Percentiles rank a stretch among this genome's conserved stretches.
Conservation (phyloP, 352 stramenopile species). For the Pythium myriotylum region DNA sequence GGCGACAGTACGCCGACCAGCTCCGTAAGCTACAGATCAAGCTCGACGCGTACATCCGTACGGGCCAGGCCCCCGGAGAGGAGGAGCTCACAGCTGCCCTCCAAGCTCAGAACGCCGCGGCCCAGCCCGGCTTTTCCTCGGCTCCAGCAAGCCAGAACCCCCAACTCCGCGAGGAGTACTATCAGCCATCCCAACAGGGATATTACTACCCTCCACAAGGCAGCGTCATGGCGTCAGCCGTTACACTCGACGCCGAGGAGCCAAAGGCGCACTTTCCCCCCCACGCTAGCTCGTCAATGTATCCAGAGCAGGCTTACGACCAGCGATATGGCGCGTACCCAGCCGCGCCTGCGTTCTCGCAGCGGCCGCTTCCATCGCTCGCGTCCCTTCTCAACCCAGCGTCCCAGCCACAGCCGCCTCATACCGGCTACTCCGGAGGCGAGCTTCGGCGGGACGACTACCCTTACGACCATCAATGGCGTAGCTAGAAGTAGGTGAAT, state of each 20-base stretch:
- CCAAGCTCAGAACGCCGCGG: background rate
- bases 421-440: background rate
- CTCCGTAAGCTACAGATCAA: slow-evolving; percentile 75
- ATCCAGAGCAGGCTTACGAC: slow-evolving; percentile 16
- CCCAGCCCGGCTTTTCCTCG: background rate
- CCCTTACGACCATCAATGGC: slow-evolving; percentile 4
- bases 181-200: slow-evolving; percentile 3
- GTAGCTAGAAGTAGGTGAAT: slow-evolving; percentile 4
- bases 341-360: slow-evolving; percentile 4
- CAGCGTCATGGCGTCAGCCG: slow-evolving; percentile 21
- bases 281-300: background rate
- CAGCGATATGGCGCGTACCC: slow-evolving; percentile 15
- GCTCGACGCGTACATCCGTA: slow-evolving; percentile 54
- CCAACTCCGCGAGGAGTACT: slow-evolving; percentile 1
- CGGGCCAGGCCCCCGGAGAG: slow-evolving; percentile 40
- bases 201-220: slow-evolving; percentile 15
- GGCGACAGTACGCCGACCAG: slow-evolving; percentile 68
- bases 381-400: slow-evolving; percentile 19
- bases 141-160: background rate
- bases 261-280: slow-evolving; percentile 8
- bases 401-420: slow-evolving; percentile 1
- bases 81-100: slow-evolving; percentile 13
- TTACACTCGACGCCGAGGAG: slow-evolving; percentile 21
- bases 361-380: slow-evolving; percentile 20
- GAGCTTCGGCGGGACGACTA: slow-evolving; percentile 8